Percentiles rank a stretch among this genome's conserved stretches.
Conservation (phyloP, 371 early-diverging fungal species). For the Mortierella sp. region DNA sequence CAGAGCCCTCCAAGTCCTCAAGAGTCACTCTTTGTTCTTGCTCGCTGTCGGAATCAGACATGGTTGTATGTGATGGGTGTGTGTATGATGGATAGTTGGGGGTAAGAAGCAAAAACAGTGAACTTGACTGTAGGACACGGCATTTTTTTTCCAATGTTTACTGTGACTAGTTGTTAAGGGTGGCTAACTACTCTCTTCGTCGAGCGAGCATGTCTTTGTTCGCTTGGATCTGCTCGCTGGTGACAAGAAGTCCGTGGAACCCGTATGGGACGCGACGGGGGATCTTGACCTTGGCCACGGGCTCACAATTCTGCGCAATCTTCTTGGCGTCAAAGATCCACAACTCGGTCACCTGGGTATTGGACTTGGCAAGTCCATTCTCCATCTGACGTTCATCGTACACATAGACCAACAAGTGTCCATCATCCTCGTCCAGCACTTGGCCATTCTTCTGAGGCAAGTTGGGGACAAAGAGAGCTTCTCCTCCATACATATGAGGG, state of each 20-base stretch:
- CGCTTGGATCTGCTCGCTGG: slow-evolving; percentile 31
- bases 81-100: neutral
- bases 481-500: slow-evolving; percentile 14
- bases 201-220: slow-evolving; percentile 11
- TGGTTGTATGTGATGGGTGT: slow-evolving; percentile 7
- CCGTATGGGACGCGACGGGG: slow-evolving; percentile 48
- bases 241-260: slow-evolving; percentile 39
- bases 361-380: slow-evolving; percentile 13
- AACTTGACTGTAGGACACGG: too few relatives aligned
- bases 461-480: slow-evolving; percentile 37
- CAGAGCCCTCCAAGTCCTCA: slow-evolving; percentile 53
- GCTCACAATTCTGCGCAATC: slow-evolving; percentile 18
- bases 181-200: neutral
- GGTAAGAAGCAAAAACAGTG: neutral
- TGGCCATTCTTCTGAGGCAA: slow-evolving; percentile 12
- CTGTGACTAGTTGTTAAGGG: neutral
- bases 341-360: slow-evolving; percentile 35
- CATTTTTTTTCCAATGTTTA: slow-evolving; percentile 8
- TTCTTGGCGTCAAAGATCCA: slow-evolving; percentile 49
- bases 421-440: slow-evolving; percentile 40
- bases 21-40: slow-evolving; percentile 40
- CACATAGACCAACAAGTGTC: slow-evolving; percentile 34
- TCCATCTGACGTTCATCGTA: slow-evolving; percentile 44
- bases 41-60: slow-evolving; percentile 52
- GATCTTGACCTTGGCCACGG: slow-evolving; percentile 37